A percentile compares a stretch with the other conserved stretches of the same genome.
Evolutionary conservation across 2,329 filamentous ascomycete species (phyloP).

Genomic region (Knufia petricola): DNA sequence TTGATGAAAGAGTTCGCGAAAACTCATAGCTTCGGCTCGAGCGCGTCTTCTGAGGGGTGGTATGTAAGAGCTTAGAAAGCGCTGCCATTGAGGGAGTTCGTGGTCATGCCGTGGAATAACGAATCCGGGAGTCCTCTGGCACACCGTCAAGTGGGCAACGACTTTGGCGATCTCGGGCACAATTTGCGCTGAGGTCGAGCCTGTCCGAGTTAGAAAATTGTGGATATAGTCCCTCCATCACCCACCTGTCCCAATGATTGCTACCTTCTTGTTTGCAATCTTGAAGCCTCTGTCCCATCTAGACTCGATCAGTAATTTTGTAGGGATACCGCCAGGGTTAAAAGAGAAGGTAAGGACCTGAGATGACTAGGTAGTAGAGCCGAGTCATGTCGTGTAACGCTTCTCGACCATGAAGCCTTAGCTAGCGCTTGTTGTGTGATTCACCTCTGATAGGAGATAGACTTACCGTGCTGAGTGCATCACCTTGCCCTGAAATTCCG

Average conservation of each 20-base stretch:
- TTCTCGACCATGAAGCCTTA: too few species aligned
- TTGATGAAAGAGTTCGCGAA: slow-evolving; percentile 36
- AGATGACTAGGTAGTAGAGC: too few species aligned
- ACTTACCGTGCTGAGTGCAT: slow-evolving; percentile 25
- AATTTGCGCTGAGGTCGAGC: slow-evolving; percentile 50
- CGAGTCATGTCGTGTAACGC: too few species aligned
- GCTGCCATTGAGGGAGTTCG: slow-evolving; percentile 34
- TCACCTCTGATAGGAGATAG: too few species aligned
- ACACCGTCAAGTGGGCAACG: slow-evolving; percentile 43
- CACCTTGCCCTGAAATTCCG: slow-evolving; percentile 24
- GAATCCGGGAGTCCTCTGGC: slow-evolving; percentile 52
- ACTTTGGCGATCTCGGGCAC: slow-evolving; percentile 46
- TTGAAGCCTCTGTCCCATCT: slow-evolving; percentile 46
- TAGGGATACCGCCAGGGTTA: too few species aligned
- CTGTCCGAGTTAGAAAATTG: slow-evolving; percentile 18
- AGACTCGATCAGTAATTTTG: too few species aligned
- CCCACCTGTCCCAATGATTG: slow-evolving; percentile 44
- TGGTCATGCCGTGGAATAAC: slow-evolving; percentile 45
- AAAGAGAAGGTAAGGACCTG: too few species aligned
- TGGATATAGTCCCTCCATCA: background rate
- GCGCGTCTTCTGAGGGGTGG: slow-evolving; percentile 43
- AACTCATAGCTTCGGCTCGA: slow-evolving; percentile 33
- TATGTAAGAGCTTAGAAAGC: slow-evolving; percentile 39
- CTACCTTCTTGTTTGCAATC: slow-evolving; percentile 44
- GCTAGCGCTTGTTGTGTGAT: too few species aligned